phyloP scores from a whole-genome alignment of 768 basidiomycete species.

The Xerocomellus chrysenteron region DNA sequence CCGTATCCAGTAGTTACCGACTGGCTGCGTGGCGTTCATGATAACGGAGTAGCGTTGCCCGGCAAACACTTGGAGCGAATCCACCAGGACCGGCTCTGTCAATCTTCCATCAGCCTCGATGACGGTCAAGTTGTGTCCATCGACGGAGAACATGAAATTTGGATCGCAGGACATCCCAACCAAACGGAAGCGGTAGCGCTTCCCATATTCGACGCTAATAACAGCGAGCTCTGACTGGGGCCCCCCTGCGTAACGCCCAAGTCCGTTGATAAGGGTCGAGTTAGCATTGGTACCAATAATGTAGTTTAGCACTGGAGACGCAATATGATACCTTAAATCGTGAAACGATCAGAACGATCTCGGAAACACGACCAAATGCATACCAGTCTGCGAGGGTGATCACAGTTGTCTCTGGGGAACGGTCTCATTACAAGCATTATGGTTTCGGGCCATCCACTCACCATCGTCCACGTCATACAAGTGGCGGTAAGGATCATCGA shows the following conservation, averaged over 20 bases:
- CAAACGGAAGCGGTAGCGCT: slow-evolving; percentile 49
- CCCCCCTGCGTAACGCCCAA: slow-evolving; percentile 34
- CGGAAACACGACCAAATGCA: background rate
- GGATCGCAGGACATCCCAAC: slow-evolving; percentile 47
- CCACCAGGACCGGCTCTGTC: slow-evolving; percentile 42
- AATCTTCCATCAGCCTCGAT: slow-evolving; percentile 47
- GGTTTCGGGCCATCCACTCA: slow-evolving; percentile 5
- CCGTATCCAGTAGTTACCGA: slow-evolving; percentile 57
- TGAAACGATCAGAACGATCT: background rate
- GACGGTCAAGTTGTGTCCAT: slow-evolving; percentile 40
- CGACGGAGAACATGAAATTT: slow-evolving; percentile 45
- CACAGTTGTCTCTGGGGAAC: slow-evolving; percentile 20
- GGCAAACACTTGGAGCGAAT: slow-evolving; percentile 33
- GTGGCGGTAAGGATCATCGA: slow-evolving; percentile 35
- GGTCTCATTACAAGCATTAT: background rate
- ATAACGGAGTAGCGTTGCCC: slow-evolving; percentile 45
- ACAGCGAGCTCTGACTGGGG: slow-evolving; percentile 38
- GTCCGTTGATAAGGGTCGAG: slow-evolving; percentile 34
- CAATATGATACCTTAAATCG: slow-evolving; percentile 20
- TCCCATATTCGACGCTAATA: slow-evolving; percentile 37
- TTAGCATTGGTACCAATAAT: slow-evolving; percentile 15
- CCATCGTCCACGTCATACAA: slow-evolving; percentile 48
- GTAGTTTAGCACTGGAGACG: slow-evolving; percentile 16
- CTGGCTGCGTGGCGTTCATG: slow-evolving; percentile 41
- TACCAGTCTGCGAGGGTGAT: slow-evolving; percentile 29